Base-by-base conservation (phyloP, 1,139 yeast species). In the Yamadazyma pseudoaaseri region DNA sequence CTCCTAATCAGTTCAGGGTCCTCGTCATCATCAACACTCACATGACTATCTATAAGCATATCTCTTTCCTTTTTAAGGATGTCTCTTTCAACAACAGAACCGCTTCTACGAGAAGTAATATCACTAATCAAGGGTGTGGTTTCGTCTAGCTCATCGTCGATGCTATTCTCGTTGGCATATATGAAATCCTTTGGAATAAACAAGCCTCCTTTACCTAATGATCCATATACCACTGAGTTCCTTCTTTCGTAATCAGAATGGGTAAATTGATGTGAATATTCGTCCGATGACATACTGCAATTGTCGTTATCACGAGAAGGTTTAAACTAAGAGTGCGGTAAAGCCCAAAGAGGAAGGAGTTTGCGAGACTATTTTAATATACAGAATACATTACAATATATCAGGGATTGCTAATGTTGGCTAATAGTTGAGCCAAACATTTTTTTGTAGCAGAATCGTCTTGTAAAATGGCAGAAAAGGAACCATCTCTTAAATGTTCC, bases 381-480 rank as follows among this genome's bases (percentile, higher is more conserved):
- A 33, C n/a, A n/a, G n/a, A n/a, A n/a, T n/a, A n/a, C n/a, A n/a
- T n/a, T n/a, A n/a, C n/a, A n/a, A n/a, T n/a, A n/a, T n/a, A n/a
- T n/a, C 28, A 30, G 27, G 21, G 33, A 48, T 39, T 52, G 67
- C 72, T 69, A 42, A 92, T 70, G 49, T 86, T 86, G 36, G 85
- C 70, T 45, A 92, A 69, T 33, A 92, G 69, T 58, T 89, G 96
- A 3, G 92, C 84, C 43, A 92, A 69, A 52, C 96, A 87, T 48
- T 92, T 76, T 54, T 85, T 86, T 7, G 97, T 87, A 9, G 92
- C 90, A 5, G 79, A 76, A 54, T 92, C 98, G 51, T 90, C 97
- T 47, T 83, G 81, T 41, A 92, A 70, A 4, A 85, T 81, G 30
- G 71, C 66, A 20, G 85, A 76, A 58, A 92, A 90, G 0, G 97